Evolutionary conservation across 495 filamentous ascomycete species (phyloP), one percentile per base, ranked within the genome.

Genomic region (Xylaria curta): DNA sequence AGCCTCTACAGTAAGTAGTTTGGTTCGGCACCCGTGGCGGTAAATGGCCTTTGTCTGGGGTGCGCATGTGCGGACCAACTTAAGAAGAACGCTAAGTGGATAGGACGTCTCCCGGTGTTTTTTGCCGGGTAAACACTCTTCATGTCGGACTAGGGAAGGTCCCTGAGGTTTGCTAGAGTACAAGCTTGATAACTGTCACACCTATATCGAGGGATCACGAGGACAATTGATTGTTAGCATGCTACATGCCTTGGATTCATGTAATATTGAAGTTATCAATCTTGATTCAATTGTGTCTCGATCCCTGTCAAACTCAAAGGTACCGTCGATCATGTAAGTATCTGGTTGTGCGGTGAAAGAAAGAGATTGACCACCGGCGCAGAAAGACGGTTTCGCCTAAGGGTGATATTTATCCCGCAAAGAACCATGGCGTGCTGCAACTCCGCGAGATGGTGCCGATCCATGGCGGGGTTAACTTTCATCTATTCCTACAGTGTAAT

Each of bases 391-490:
- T 36, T 59, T 40, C 68, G 46, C 42, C 68, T 65, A 72, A 76
- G 77, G 77, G 77, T 69, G 58, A 79, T 77, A 73, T 73, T 77
- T 79, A 42, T 69, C 75, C 77, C 77, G 77, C 69, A 42, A 38
- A 61, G 66, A 61, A 70, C 68, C 38, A 44, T 63, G 33, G 36
- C 31, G 58, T 36, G 42, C 70, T 72, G 69, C 71, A 36, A 69
- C 75, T 77, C 76, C 76, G 75, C 66, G 72, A 75, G 71, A 66
- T 74, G 15, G 74, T 68, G 69, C 77, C 77, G 77, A 72, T 76
- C 73, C 70, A 70, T 54, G 75, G 77, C 75, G 77, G 77, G 77
- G 75, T 76, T 76, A 62, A 61, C 49, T 40, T 56, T n/a, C 13
- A 69, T 72, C 74, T 74, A 71, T 70, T 59, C 71, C 28, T 66